Percentiles rank a stretch among this genome's conserved stretches.
These are phyloP conservation scores for Harringtonia aguacate DNA, from an alignment of 2,329 filamentous ascomycete species.

Conservation along the genomic window DNA sequence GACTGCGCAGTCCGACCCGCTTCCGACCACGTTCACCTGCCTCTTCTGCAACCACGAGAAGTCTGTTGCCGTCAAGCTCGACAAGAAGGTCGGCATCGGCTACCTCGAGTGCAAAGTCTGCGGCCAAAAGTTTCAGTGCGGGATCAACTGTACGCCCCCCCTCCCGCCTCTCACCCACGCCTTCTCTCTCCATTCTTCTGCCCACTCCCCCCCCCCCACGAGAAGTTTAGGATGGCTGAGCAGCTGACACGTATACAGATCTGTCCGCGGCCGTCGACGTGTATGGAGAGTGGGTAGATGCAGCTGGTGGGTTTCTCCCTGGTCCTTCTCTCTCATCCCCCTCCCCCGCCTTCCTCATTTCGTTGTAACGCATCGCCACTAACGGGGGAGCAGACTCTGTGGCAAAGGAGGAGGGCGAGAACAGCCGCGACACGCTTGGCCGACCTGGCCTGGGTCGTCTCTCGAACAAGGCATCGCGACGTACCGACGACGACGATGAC, in stretches of 20 bases:
- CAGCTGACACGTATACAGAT: conserved; percentile 37
- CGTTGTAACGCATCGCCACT: neutral
- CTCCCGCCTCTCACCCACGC: too few species aligned
- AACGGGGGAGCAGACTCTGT: conserved; percentile 30
- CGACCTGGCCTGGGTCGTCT: conserved; percentile 3
- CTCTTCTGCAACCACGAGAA: conserved; percentile 98
- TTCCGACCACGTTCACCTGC: conserved; percentile 83
- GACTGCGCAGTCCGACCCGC: conserved; percentile 48
- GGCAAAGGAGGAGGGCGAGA: conserved; percentile 26
- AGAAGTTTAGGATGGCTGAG: neutral
- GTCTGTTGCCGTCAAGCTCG: conserved; percentile 79
- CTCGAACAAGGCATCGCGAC: neutral
- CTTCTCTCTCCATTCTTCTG: too few species aligned
- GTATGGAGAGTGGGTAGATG: conserved; percentile 97
- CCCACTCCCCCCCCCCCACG: too few species aligned
- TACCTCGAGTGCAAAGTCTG: conserved; percentile 85
- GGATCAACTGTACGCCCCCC: conserved; percentile 66
- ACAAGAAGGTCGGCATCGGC: conserved; percentile 85
- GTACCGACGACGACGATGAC: conserved; percentile 15
- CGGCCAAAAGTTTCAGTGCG: conserved; percentile 85
- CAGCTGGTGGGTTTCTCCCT: conserved; percentile 39
- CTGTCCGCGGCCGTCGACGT: conserved; percentile 88
- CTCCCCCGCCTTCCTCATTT: too few species aligned
- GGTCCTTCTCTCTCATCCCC: neutral
- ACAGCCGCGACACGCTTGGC: neutral